These are phyloP conservation scores for Alnus glutinosa DNA, from an alignment of 306 rosid genomes.

Conservation along the genomic window DNA sequence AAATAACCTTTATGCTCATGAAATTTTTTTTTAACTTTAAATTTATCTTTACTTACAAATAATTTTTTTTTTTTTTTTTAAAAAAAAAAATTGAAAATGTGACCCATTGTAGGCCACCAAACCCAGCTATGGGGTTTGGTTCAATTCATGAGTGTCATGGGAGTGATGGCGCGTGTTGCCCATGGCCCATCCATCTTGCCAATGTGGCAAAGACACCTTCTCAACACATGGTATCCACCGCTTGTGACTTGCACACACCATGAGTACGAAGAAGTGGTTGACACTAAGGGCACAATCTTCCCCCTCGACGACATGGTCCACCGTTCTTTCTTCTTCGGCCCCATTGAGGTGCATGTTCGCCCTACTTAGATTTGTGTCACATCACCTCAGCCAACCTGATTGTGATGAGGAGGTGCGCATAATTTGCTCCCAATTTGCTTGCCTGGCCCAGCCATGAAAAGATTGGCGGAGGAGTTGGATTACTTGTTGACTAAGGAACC, in stretches of 20 bases:
- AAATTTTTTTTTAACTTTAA: too few species aligned
- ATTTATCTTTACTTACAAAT: too few species aligned
- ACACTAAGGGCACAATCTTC: constrained; percentile 13
- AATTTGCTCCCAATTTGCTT: constrained; percentile 27
- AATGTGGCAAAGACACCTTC: constrained; percentile 33
- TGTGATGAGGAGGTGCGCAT: constrained; percentile 20
- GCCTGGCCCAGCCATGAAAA: constrained; percentile 45
- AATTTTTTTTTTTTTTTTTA: too few species aligned
- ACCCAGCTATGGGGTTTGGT: too few species aligned
- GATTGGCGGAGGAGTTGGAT: constrained; percentile 37
- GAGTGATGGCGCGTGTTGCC: constrained; percentile 27
- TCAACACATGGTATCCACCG: constrained; percentile 33
- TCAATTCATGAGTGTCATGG: constrained; percentile 20
- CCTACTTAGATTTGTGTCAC: constrained; percentile 21
- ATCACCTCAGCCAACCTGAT: constrained; percentile 2
- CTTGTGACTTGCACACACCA: constrained; percentile 15
- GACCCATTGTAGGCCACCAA: too few species aligned
- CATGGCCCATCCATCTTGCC: constrained; percentile 25
- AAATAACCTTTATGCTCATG: too few species aligned
- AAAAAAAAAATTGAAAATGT: too few species aligned
- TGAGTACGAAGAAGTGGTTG: constrained; percentile 19
- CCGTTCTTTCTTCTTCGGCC: constrained; percentile 27
- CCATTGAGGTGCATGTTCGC: neutral
- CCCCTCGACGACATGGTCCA: neutral
- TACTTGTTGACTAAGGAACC: neutral